phyloP scores from a whole-genome alignment of 345 rosid genomes.

The Bretschneidera sinensis region DNA sequence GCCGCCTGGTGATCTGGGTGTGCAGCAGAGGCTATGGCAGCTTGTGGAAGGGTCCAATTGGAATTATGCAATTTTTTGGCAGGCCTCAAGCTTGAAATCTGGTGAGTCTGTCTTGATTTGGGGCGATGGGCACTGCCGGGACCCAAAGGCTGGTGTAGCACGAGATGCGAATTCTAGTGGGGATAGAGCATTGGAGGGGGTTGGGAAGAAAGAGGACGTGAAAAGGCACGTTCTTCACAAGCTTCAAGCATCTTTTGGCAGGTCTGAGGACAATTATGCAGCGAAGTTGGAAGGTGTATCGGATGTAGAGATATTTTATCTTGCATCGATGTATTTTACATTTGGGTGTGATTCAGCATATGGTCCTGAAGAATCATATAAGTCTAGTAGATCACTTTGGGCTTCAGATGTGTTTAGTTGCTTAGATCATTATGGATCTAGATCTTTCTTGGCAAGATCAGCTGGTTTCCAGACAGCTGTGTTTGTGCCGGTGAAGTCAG shows the following conservation, averaged over 20 bases:
- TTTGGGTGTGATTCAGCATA: slow-evolving; percentile 49
- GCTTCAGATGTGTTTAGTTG: slow-evolving; percentile 46
- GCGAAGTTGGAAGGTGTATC: slow-evolving; percentile 44
- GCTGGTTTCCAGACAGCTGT: slow-evolving; percentile 74
- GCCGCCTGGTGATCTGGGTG: slow-evolving; percentile 48
- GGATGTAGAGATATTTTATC: slow-evolving; percentile 70
- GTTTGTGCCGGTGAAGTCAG: slow-evolving; percentile 67
- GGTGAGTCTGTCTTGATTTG: slow-evolving; percentile 67
- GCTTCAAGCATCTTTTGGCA: slow-evolving; percentile 54
- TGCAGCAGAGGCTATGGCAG: slow-evolving; percentile 58
- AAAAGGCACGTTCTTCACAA: slow-evolving; percentile 63
- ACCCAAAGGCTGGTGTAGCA: slow-evolving; percentile 27
- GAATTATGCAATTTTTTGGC: slow-evolving; percentile 83
- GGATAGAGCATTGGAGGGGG: slow-evolving; percentile 29
- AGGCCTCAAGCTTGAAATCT: slow-evolving; percentile 46
- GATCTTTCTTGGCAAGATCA: slow-evolving; percentile 72
- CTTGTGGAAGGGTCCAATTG: slow-evolving; percentile 65
- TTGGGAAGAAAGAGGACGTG: slow-evolving; percentile 48
- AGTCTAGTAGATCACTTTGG: slow-evolving; percentile 67
- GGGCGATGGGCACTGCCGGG: slow-evolving; percentile 80
- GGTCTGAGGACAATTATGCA: slow-evolving; percentile 32
- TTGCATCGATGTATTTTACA: slow-evolving; percentile 58
- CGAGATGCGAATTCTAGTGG: slow-evolving; percentile 31
- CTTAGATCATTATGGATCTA: slow-evolving; percentile 49
- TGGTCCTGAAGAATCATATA: slow-evolving; percentile 58